A percentile compares a stretch with the other conserved stretches of the same genome.
These are phyloP conservation scores for Umbilicaria muhlenbergii DNA, from an alignment of 495 filamentous ascomycete genomes.

Conservation along the genomic window DNA sequence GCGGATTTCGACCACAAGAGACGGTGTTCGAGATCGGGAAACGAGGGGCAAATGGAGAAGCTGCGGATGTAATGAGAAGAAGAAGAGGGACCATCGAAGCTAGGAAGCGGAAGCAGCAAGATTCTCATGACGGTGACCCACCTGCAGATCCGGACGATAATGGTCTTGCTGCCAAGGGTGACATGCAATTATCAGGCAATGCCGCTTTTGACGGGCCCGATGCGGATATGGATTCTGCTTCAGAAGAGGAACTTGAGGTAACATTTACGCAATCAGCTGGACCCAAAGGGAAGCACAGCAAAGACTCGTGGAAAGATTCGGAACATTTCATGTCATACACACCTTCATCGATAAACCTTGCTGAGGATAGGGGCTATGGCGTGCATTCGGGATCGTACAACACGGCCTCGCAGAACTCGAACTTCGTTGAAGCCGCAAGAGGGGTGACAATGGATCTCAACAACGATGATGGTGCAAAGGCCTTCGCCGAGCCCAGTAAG, in stretches of 20 bases:
- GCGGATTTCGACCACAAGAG: conserved; percentile 74
- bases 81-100: conserved; percentile 37
- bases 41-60: conserved; percentile 38
- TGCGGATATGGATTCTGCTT: conserved; percentile 47
- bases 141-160: conserved; percentile 10
- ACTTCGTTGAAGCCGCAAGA: conserved; percentile 73
- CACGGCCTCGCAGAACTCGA: conserved; percentile 33
- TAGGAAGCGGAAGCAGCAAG: conserved; percentile 22
- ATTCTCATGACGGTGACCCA: conserved; percentile 9
- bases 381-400: conserved; percentile 52
- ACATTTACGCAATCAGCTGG: conserved; percentile 50
- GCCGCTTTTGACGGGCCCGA: conserved; percentile 23
- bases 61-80: conserved; percentile 65
- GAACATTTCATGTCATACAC: conserved; percentile 95
- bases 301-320: conserved; percentile 51
- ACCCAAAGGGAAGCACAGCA: conserved; percentile 9
- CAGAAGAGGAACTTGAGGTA: conserved; percentile 64
- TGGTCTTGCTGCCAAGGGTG: conserved; percentile 18
- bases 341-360: conserved; percentile 55
- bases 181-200: conserved; percentile 16
- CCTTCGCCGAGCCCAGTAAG: conserved; percentile 56
- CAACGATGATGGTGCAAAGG: conserved; percentile 64
- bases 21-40: conserved; percentile 89
- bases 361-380: conserved; percentile 81
- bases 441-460: conserved; percentile 76